Percentiles rank a stretch among this genome's conserved stretches.
phyloP scores from a whole-genome alignment of 805 yeast genomes.

The Kazachstania martiniae region DNA sequence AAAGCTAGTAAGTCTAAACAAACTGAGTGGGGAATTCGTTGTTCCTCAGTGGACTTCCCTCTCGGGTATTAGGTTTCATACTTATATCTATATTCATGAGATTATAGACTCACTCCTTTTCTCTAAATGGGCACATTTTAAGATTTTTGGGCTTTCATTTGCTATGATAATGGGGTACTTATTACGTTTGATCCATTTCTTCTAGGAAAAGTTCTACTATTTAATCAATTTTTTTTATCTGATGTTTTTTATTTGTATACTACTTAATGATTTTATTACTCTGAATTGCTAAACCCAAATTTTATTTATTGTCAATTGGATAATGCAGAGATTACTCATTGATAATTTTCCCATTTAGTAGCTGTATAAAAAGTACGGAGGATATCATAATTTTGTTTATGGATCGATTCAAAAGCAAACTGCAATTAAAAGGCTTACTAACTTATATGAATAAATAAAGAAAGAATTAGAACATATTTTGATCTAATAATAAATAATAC shows the following conservation, averaged over 20 bases:
- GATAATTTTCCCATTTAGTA: too few relatives aligned
- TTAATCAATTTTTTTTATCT: background rate
- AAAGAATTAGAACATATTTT: too few relatives aligned
- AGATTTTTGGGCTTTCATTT: constrained; percentile 15
- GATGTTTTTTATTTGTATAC: background rate
- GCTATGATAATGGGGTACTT: constrained; percentile 13
- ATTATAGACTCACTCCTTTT: constrained; percentile 12
- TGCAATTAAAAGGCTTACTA: too few relatives aligned
- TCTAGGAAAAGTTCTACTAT: constrained; percentile 1
- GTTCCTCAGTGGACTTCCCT: constrained; percentile 10
- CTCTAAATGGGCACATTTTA: constrained; percentile 18
- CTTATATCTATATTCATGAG: constrained; percentile 11
- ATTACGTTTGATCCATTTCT: constrained; percentile 8
- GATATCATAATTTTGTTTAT: too few relatives aligned
- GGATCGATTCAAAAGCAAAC: too few relatives aligned
- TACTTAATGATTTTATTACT: background rate
- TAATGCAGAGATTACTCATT: too few relatives aligned
- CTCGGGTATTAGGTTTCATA: constrained; percentile 20
- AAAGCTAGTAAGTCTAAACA: constrained; percentile 3
- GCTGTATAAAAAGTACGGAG: too few relatives aligned
- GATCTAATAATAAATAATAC: too few relatives aligned
- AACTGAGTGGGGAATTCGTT: constrained; percentile 4
- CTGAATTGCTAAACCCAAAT: too few relatives aligned
- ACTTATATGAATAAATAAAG: too few relatives aligned
- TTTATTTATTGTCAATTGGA: too few relatives aligned